These are phyloP conservation scores for Xylariaceae sp. DNA, from an alignment of 2,329 filamentous ascomycete genomes.

Conservation along the genomic window DNA sequence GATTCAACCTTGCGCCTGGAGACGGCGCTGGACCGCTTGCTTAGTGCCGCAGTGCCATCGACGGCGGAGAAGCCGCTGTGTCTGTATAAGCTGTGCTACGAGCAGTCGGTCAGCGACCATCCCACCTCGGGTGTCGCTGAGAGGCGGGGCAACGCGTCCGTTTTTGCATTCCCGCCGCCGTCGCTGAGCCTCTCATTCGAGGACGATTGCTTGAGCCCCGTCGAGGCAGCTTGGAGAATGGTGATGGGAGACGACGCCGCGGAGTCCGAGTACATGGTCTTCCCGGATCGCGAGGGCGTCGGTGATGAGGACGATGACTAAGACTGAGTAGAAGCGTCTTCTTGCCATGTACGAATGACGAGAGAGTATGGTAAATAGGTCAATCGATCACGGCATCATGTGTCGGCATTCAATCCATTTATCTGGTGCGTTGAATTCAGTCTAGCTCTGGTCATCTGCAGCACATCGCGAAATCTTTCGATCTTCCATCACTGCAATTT, in stretches of 20 bases:
- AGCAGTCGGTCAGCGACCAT: constrained; percentile 35
- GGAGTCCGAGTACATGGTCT: constrained; percentile 61
- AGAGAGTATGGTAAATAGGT: no score
- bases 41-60: constrained; percentile 23
- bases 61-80: constrained; percentile 21
- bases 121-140: constrained; percentile 19
- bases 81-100: constrained; percentile 49
- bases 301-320: constrained; percentile 50
- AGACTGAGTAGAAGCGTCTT: no score
- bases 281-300: constrained; percentile 63
- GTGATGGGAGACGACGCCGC: constrained; percentile 46
- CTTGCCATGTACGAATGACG: no score
- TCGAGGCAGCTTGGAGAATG: constrained; percentile 62
- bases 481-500: no score
- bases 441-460: constrained; percentile 30
- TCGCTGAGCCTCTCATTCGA: constrained; percentile 65
- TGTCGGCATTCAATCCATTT: no score
- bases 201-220: constrained; percentile 58
- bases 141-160: constrained; percentile 27
- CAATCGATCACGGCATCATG: no score
- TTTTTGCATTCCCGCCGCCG: constrained; percentile 51
- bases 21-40: constrained; percentile 33
- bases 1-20: constrained; percentile 30
- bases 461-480: no score
- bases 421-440: constrained; percentile 29